Conservation (phyloP, 441 rosid genomes). For the Erodium moschatum region DNA sequence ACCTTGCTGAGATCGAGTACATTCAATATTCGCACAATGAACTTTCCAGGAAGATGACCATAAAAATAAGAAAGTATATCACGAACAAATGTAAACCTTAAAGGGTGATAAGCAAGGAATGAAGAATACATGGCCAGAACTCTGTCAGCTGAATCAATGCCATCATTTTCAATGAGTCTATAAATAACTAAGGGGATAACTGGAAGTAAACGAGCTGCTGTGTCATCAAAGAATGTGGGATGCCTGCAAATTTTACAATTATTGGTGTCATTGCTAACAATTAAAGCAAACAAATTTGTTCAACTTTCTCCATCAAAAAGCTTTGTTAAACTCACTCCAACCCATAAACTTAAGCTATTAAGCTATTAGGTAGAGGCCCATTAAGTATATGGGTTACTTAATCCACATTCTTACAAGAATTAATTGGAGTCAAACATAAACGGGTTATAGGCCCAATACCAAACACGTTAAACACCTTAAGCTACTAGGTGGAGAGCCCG, state of each 20-base stretch:
- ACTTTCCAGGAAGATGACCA: conserved; percentile 79
- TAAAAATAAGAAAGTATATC: conserved; percentile 93
- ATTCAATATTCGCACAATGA: conserved; percentile 55
- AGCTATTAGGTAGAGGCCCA: too few species aligned
- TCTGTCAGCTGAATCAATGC: conserved; percentile 61
- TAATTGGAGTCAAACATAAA: too few species aligned
- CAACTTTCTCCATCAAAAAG: too few species aligned
- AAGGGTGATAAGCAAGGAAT: conserved; percentile 72
- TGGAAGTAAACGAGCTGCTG: conserved; percentile 79
- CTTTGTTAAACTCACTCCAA: too few species aligned
- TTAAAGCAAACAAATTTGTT: too few species aligned
- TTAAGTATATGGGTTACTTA: too few species aligned
- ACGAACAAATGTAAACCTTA: conserved; percentile 87
- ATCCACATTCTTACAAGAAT: too few species aligned
- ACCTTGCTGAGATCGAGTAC: conserved; percentile 90
- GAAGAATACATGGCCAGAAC: conserved; percentile 48
- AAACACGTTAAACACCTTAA: too few species aligned
- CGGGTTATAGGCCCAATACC: too few species aligned
- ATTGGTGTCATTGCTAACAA: conserved; percentile 7
- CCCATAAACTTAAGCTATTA: too few species aligned
- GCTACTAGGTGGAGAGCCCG: too few species aligned
- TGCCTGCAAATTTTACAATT: conserved; percentile 42
- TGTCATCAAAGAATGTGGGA: conserved; percentile 91
- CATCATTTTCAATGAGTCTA: conserved; percentile 87
- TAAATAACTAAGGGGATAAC: conserved; percentile 84